Evolutionary conservation across 352 stramenopile species (phyloP), one percentile per base, ranked within the genome.

Genomic region (Phytopythium oedochilum): DNA sequence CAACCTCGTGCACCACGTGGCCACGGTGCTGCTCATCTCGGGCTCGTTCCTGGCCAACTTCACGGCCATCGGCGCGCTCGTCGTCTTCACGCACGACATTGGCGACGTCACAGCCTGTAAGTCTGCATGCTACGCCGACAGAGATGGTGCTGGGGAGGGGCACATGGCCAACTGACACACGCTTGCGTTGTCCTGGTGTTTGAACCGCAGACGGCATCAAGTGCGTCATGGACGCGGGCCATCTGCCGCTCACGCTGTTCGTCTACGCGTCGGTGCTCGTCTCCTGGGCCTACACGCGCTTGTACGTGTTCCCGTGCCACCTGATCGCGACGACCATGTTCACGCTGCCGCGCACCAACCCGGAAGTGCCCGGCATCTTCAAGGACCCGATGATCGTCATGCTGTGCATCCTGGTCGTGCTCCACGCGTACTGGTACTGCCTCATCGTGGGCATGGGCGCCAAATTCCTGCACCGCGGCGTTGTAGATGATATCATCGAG

Each of bases 11-110:
- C 74, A 85, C 35, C 74, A 85, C 54, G 64, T 85, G 44, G 71
- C 71, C 35, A 85, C 74, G 22, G 78, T 85, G 26, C 66, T 85
- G 43, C 70, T 85, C 48, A 81, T 85, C n/a, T 64, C 62, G 60
- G 61, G 68, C 34, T 85, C 74, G 43, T 85, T 69, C 46, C 64
- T 85, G 22, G 66, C 74, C 22, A 85, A 85, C 59, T 82, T 79
- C 59, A 66, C 58, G 42, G 64, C 69, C 11, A 64, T 69, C 45
- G 74, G 74, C 52, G 71, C 71, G 23, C 60, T 85, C 3, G 66
- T 82, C 34, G 62, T 69, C 15, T 85, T 73, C 59, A 68, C 73
- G 12, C 74, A 85, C 47, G 74, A 84, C 52, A 82, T 79, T 51
- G 70, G 74, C 28, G 74, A 85, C 47, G 63, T 85, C 11, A 67